Conservation (phyloP, 768 basidiomycete species). For the Phylloporus arenicola region DNA sequence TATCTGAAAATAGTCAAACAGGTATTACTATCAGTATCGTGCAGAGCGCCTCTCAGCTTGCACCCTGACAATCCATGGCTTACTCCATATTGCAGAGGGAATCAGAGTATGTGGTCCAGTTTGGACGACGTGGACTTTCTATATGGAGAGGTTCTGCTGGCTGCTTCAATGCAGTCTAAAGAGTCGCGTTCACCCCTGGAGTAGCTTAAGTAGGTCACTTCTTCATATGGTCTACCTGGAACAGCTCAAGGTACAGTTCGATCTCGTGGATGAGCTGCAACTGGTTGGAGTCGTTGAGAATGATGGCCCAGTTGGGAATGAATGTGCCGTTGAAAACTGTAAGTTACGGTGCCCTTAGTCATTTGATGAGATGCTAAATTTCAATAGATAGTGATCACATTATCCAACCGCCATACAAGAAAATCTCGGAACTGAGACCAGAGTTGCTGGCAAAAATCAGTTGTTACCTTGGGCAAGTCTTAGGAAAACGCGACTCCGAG, state of each 20-base stretch:
- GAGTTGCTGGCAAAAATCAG: too few relatives aligned
- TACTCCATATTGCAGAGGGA: slow-evolving; percentile 19
- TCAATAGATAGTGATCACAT: too few relatives aligned
- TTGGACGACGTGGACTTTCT: slow-evolving; percentile 22
- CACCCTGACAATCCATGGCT: slow-evolving; percentile 13
- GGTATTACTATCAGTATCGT: slow-evolving; percentile 1
- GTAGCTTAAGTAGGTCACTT: slow-evolving; percentile 9
- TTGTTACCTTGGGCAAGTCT: too few relatives aligned
- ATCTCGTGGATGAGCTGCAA: slow-evolving; percentile 3
- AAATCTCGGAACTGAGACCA: too few relatives aligned
- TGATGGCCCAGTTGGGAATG: background rate
- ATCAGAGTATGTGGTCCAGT: slow-evolving; percentile 14
- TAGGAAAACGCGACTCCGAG: too few relatives aligned
- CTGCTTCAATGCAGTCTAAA: slow-evolving; percentile 8
- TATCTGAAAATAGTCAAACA: background rate
- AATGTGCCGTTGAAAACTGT: too few relatives aligned
- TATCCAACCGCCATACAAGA: too few relatives aligned
- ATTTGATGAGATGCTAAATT: too few relatives aligned
- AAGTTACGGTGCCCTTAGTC: too few relatives aligned
- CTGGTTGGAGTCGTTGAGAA: background rate
- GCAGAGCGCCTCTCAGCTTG: slow-evolving; percentile 3
- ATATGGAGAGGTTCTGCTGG: slow-evolving; percentile 18
- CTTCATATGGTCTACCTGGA: slow-evolving; percentile 2
- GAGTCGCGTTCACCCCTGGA: slow-evolving; percentile 11
- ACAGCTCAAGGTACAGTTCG: slow-evolving; percentile 4